A percentile compares a stretch with the other conserved stretches of the same genome.
phyloP scores from a whole-genome alignment of 345 rosid species.

The Brassica cretica region DNA sequence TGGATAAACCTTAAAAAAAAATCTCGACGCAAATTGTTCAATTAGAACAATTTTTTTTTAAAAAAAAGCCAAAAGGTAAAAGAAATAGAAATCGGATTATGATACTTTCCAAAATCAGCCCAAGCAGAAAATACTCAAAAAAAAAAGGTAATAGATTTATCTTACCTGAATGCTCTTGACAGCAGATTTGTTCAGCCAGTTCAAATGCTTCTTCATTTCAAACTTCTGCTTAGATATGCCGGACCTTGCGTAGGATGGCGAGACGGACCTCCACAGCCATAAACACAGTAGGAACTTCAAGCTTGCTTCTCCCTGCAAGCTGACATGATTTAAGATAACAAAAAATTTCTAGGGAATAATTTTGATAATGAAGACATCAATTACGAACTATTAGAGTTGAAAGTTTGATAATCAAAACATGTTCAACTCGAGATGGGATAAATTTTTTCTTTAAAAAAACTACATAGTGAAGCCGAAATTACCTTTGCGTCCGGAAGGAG shows the following conservation, averaged over 20 bases:
- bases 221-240: slow-evolving; percentile 64
- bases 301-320: slow-evolving; percentile 32
- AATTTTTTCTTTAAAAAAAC: too few species aligned
- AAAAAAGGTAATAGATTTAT: slow-evolving; percentile 6
- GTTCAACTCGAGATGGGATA: too few species aligned
- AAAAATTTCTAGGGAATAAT: background rate
- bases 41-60: background rate
- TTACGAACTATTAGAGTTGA: too few species aligned
- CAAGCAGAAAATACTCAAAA: slow-evolving; percentile 23
- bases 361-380: too few species aligned
- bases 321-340: background rate
- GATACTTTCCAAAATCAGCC: slow-evolving; percentile 7
- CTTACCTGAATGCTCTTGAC: slow-evolving; percentile 74
- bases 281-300: slow-evolving; percentile 40
- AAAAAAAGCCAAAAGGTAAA: background rate
- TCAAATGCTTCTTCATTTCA: slow-evolving; percentile 77
- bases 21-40: background rate
- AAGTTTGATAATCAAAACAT: too few species aligned
- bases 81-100: slow-evolving; percentile 32
- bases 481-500: too few species aligned
- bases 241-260: slow-evolving; percentile 55
- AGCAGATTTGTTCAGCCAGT: slow-evolving; percentile 81
- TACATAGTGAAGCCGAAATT: too few species aligned
- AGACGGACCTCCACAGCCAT: slow-evolving; percentile 48
- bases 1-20: too few species aligned